phyloP scores from a whole-genome alignment of 1,284 basidiomycete genomes.

The Exobasidium cylindrosporum region DNA sequence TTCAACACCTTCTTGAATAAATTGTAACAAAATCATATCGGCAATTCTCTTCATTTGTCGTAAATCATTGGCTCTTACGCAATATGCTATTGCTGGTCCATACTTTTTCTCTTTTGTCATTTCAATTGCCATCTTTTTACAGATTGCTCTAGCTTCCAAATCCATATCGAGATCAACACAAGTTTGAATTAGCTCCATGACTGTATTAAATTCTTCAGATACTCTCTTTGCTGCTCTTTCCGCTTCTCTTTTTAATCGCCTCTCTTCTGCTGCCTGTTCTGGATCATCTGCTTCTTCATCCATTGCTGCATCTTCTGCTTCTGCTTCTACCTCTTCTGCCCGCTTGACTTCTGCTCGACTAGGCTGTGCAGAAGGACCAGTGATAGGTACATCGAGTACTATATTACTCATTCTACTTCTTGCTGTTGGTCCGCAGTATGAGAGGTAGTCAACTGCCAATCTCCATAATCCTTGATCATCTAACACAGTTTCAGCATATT shows the following conservation, averaged over 20 bases:
- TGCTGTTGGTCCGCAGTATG: constrained; percentile 17
- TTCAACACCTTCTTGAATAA: constrained; percentile 34
- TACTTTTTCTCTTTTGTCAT: constrained; percentile 34
- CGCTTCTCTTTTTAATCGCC: constrained; percentile 4
- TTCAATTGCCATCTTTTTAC: constrained; percentile 19
- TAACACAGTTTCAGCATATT: constrained; percentile 45
- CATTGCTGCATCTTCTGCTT: constrained; percentile 15
- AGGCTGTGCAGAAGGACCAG: constrained; percentile 2
- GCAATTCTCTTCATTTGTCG: constrained; percentile 40
- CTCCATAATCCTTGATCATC: constrained; percentile 52
- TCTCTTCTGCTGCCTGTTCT: constrained; percentile 58
- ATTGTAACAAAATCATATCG: constrained; percentile 43
- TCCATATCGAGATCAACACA: constrained; percentile 47
- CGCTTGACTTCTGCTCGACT: constrained; percentile 3
- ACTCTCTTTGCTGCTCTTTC: constrained; percentile 16
- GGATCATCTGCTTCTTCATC: constrained; percentile 24
- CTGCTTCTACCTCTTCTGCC: constrained; percentile 11
- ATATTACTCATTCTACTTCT: constrained; percentile 34
- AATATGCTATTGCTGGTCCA: constrained; percentile 47
- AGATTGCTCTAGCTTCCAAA: constrained; percentile 47
- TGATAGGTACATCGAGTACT: constrained; percentile 45
- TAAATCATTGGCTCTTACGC: constrained; percentile 44
- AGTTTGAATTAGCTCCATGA: constrained; percentile 48
- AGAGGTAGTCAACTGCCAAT: constrained; percentile 50
- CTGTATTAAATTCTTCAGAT: constrained; percentile 19